Base-by-base conservation (phyloP, 257 asterid genomes). In the Leonotis leonurus region DNA sequence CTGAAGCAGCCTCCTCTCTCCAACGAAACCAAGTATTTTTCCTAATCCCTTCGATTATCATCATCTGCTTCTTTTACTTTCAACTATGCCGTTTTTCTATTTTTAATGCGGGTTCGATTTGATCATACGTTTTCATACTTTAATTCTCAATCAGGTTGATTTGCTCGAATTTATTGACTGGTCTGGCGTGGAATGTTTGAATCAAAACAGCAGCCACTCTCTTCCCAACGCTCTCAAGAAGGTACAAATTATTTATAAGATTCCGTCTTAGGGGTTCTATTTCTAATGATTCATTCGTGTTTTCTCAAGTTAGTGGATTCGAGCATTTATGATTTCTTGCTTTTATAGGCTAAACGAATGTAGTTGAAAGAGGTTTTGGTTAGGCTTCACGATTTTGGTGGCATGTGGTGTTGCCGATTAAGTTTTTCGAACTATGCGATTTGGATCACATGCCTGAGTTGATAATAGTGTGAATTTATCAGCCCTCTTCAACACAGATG, bases 151-250 rank as follows among this genome's bases (percentile, higher is more conserved):
- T 57, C 41, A 89, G 96, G 88, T 84, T 57, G 96, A 86, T 84
- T 82, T 86, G 46, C 68, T 79, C 68, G 95, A 86, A 77, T 89
- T 75, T 39, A 77, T 86, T 44, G 87, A 89, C 74, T 89, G 96
- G 96, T 68, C 87, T 13, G 76, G 95, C 5, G 95, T 89, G 29
- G 94, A 89, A 74, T 89, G 95, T 74, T 86, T 89, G 60, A 89
- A 89, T 68, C 95, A 86, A 56, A 84, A 70, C 67, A 55, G 72
- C 60, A 51, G 70, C 32, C 75, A 82, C 74, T 63, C 95, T 56
- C 71, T 86, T 26, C 44, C 81, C 14, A 86, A 86, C 53, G 95
- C 96, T 76, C 87, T 89, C 70, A 87, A 84, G 59, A 86, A 82
- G 90, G 95, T 82, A n/a, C n/a, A 49, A 21, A 3, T 44, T 5